phyloP scores from a whole-genome alignment of 2,329 filamentous ascomycete genomes.

The Fusarium humuli region DNA sequence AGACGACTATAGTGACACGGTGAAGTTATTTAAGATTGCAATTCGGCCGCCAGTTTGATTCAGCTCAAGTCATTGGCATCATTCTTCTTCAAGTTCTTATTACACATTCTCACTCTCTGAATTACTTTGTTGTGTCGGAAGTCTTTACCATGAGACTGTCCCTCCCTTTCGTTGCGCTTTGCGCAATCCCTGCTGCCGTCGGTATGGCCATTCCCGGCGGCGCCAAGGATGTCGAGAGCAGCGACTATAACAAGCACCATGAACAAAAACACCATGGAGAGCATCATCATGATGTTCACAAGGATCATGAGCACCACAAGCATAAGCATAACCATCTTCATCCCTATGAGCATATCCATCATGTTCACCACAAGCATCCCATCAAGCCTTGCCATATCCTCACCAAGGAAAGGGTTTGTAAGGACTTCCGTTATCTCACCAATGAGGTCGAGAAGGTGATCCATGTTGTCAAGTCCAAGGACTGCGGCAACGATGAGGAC shows the following conservation, averaged over 20 bases:
- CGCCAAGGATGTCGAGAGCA: not conserved
- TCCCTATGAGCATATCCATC: slow-evolving; percentile 26
- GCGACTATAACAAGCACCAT: slow-evolving; percentile 3
- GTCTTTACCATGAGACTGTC: slow-evolving; percentile 40
- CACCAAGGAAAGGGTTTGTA: slow-evolving; percentile 40
- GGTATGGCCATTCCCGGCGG: slow-evolving; percentile 1
- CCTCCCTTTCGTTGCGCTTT: slow-evolving; percentile 39
- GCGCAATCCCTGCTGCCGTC: slow-evolving; percentile 32
- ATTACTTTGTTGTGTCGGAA: not conserved
- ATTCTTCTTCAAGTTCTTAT: not conserved
- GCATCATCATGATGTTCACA: slow-evolving; percentile 28
- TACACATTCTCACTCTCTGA: slow-evolving; percentile 10
- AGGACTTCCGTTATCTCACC: slow-evolving; percentile 41
- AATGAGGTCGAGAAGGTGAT: slow-evolving; percentile 42
- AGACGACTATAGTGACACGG: not conserved
- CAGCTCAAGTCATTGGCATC: not conserved
- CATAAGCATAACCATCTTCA: slow-evolving; percentile 31
- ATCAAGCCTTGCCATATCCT: slow-evolving; percentile 33
- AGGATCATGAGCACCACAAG: slow-evolving; percentile 15
- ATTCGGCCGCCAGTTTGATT: not conserved
- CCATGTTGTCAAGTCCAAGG: slow-evolving; percentile 30
- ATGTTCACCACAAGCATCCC: slow-evolving; percentile 32
- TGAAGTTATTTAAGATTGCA: slow-evolving; percentile 22
- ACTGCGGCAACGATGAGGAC: slow-evolving; percentile 30
- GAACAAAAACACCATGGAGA: slow-evolving; percentile 3